Conservation (phyloP, 202 grass and related monocot genomes). For the Zoysia matrella region DNA sequence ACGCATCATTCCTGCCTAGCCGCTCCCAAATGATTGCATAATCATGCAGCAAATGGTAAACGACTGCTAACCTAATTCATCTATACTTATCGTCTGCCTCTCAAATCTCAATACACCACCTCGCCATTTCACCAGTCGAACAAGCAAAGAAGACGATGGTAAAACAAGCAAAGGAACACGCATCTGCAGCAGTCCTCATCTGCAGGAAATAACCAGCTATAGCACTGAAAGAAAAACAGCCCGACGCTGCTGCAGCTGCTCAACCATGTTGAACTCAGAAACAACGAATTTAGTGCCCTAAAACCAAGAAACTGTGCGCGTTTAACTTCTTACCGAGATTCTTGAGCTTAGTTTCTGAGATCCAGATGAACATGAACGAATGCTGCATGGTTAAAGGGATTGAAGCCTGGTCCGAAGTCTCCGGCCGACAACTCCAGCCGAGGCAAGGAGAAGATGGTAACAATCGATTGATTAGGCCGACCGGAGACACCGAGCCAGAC, state of each 20-base stretch:
- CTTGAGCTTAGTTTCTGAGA: not conserved
- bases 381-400: constrained; percentile 83
- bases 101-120: too few relatives aligned
- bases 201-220: not conserved
- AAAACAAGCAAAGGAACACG: not conserved
- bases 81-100: not conserved
- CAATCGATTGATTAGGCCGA: constrained; percentile 10
- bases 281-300: not conserved
- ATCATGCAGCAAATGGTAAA: constrained; percentile 36
- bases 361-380: constrained; percentile 30
- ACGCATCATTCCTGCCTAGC: constrained; percentile 26
- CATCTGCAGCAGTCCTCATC: not conserved
- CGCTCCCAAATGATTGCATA: constrained; percentile 46
- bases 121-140: not conserved
- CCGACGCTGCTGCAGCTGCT: not conserved
- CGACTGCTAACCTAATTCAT: not conserved
- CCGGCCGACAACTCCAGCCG: constrained; percentile 25
- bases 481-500: constrained; percentile 84
- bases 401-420: constrained; percentile 99
- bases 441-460: not conserved
- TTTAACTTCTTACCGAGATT: not conserved
- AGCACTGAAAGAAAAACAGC: too few relatives aligned
- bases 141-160: not conserved
- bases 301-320: not conserved
- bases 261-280: not conserved